phyloP scores from a whole-genome alignment of 805 yeast species.

The Starmera caribaea region DNA sequence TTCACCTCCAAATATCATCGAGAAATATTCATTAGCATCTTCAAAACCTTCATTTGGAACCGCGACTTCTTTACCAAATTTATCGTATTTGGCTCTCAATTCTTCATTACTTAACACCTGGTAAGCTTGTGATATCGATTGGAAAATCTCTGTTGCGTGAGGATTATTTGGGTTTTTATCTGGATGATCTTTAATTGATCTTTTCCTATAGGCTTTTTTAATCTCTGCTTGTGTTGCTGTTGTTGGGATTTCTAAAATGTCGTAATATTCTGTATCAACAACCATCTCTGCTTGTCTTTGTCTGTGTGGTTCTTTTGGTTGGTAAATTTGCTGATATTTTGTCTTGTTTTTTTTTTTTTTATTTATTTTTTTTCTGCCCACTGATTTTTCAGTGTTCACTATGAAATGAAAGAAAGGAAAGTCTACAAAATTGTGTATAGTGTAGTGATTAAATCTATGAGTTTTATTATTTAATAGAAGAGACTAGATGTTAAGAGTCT shows the following conservation, averaged over 20 bases:
- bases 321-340: too few relatives aligned
- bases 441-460: too few relatives aligned
- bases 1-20: conserved; percentile 79
- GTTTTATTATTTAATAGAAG: background rate
- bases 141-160: conserved; percentile 62
- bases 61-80: conserved; percentile 65
- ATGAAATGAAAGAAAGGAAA: too few relatives aligned
- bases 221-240: conserved; percentile 58
- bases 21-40: conserved; percentile 64
- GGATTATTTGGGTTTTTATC: conserved; percentile 76
- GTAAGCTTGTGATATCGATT: conserved; percentile 57
- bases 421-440: too few relatives aligned
- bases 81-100: conserved; percentile 60
- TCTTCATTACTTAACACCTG: conserved; percentile 64
- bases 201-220: conserved; percentile 72
- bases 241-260: conserved; percentile 45
- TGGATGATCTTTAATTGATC: conserved; percentile 70
- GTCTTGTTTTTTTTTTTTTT: too few relatives aligned
- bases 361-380: too few relatives aligned
- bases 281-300: conserved; percentile 39
- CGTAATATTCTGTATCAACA: conserved; percentile 67
- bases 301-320: too few relatives aligned
- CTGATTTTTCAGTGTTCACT: too few relatives aligned
- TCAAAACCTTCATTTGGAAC: conserved; percentile 62
- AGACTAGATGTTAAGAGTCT: conserved; percentile 24